Base-by-base conservation (phyloP, 352 stramenopile genomes). In the Plasmopara muralis region DNA sequence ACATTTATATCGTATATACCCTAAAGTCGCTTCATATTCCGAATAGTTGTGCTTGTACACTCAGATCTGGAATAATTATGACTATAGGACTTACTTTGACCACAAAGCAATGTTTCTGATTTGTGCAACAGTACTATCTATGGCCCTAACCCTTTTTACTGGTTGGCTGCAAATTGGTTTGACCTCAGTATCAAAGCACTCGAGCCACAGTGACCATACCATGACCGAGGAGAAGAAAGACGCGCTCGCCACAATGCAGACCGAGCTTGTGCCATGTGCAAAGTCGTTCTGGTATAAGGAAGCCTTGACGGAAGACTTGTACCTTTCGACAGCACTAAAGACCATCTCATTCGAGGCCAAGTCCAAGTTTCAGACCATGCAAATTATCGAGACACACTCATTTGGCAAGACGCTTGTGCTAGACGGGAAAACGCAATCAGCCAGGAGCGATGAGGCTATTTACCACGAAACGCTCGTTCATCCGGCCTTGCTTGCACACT, bases 391-490 rank as follows among this genome's bases (percentile, higher is more conserved):
- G 63, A 97, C 91, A 13, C 75, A 74, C 47, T 75, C 78, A 56
- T 98, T 97, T 64, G 92, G 93, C 43, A 96, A 94, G 63, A 98
- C 87, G 43, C 75, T 98, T 18, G 88, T 98, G 44, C 95, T 97
- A 12, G 93, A 98, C 64, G 91, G 93, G 50, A 96, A 98, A 74
- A 98, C 93, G 25, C 92, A 98, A 70, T 97, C 83, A 51, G 70
- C 92, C 38, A 77, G 95, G 61, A 80, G 77, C 50, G 94, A 98
- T 66, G 95, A 98, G 68, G 83, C 86, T 63, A 87, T 97, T 44
- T 98, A 98, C 67, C 93, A 98, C 70, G 93, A 98, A 71, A 78
- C 68, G 50, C 74, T 98, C n/a, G 91, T 98, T 39, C 93, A 98
- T 68, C 91, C 90, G 31, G 77, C 88, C 18, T 64, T 98, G 42